A percentile compares a stretch with the other conserved stretches of the same genome.
These are phyloP conservation scores for Aspergillus hiratsukae DNA, from an alignment of 2,329 filamentous ascomycete species.

Conservation along the genomic window DNA sequence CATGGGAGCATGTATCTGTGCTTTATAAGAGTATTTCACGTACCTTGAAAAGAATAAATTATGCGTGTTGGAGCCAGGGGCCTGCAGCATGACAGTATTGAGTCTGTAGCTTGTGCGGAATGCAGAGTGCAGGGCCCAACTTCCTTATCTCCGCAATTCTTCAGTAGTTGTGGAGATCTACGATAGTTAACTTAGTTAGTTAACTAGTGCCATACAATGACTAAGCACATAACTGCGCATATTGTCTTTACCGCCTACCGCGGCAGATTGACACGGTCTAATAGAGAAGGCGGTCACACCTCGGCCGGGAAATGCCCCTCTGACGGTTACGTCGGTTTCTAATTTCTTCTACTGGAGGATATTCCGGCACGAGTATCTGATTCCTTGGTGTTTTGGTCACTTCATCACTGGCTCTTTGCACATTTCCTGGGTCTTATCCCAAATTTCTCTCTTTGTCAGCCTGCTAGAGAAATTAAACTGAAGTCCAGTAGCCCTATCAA, in stretches of 20 bases:
- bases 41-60: background rate
- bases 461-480: background rate
- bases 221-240: background rate
- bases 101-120: background rate
- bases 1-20: background rate
- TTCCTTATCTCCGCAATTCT: conserved; percentile 9
- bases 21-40: background rate
- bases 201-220: background rate
- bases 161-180: conserved; percentile 16
- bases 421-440: background rate
- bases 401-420: background rate
- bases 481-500: background rate
- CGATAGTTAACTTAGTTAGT: conserved; percentile 1
- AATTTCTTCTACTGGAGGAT: conserved; percentile 8
- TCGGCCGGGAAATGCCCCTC: conserved; percentile 25
- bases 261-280: background rate
- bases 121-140: background rate
- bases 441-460: background rate
- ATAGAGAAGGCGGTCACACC: conserved; percentile 18
- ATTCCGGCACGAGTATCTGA: background rate
- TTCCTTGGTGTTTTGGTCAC: conserved; percentile 2
- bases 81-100: background rate
- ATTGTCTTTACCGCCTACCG: conserved; percentile 7
- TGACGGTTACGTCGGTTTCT: conserved; percentile 19
- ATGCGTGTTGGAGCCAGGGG: too few species aligned